A percentile compares a stretch with the other conserved stretches of the same genome.
Evolutionary conservation across 768 basidiomycete genomes (phyloP).

Genomic region (Tulasnella sp.): DNA sequence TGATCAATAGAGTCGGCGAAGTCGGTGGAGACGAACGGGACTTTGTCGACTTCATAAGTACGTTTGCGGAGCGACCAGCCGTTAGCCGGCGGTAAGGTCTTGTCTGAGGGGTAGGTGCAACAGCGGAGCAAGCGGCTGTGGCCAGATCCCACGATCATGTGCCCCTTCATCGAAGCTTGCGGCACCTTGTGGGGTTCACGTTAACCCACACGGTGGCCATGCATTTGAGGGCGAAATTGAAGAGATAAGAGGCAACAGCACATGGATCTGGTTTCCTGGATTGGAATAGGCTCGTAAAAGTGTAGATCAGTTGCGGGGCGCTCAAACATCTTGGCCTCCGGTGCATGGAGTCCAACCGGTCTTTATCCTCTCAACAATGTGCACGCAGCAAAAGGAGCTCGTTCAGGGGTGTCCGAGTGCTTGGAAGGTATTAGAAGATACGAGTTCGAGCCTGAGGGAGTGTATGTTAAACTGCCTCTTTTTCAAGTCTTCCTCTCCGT

Average conservation of each 20-base stretch:
- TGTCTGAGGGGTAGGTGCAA: background rate
- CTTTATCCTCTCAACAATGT: background rate
- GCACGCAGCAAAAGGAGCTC: background rate
- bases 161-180: background rate
- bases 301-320: background rate
- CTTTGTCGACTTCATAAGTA: background rate
- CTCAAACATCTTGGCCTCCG: background rate
- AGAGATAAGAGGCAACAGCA: background rate
- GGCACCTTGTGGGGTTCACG: background rate
- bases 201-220: background rate
- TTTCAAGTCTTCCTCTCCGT: background rate
- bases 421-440: too few species aligned
- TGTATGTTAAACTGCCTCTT: background rate
- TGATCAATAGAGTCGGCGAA: background rate
- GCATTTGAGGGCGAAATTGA: background rate
- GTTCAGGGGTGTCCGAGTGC: too few species aligned
- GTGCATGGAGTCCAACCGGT: background rate
- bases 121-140: background rate
- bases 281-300: background rate
- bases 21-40: background rate
- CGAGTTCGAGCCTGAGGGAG: too few species aligned
- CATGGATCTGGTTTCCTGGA: background rate
- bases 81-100: background rate
- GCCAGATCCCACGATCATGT: background rate
- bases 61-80: background rate